Conservation (phyloP, 768 basidiomycete genomes). For the Leccinum subgranulosum region DNA sequence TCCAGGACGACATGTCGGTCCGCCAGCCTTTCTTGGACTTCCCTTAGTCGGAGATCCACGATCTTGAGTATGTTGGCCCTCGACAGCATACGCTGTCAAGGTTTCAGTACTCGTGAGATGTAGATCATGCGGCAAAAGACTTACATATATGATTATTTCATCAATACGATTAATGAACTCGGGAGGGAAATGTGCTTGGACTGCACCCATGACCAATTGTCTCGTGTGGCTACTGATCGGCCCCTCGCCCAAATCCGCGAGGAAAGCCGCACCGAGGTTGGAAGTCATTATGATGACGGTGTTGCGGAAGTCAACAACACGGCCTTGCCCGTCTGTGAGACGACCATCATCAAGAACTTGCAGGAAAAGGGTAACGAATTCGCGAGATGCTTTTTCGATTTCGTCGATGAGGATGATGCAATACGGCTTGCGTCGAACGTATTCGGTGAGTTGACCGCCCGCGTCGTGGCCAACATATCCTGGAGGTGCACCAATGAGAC, state of each 20-base stretch:
- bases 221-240: slow-evolving; percentile 59
- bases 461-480: slow-evolving; percentile 92
- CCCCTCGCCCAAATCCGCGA: slow-evolving; percentile 74
- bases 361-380: slow-evolving; percentile 66
- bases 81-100: slow-evolving; percentile 70
- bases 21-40: slow-evolving; percentile 77
- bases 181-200: slow-evolving; percentile 84
- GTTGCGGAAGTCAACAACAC: slow-evolving; percentile 82
- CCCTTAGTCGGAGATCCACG: slow-evolving; percentile 83
- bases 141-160: slow-evolving; percentile 70
- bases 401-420: slow-evolving; percentile 83
- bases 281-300: slow-evolving; percentile 95
- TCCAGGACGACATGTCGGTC: slow-evolving; percentile 79
- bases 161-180: slow-evolving; percentile 93
- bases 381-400: slow-evolving; percentile 86
- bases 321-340: slow-evolving; percentile 91
- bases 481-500: slow-evolving; percentile 69
- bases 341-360: slow-evolving; percentile 93
- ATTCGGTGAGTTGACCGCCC: slow-evolving; percentile 91
- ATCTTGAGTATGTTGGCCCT: slow-evolving; percentile 75
- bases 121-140: slow-evolving; percentile 9
- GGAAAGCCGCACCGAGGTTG: slow-evolving; percentile 78
- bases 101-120: slow-evolving; percentile 9
- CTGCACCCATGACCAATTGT: slow-evolving; percentile 71
- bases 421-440: slow-evolving; percentile 88